Percentiles rank a stretch among this genome's conserved stretches.
Evolutionary conservation across 2,329 filamentous ascomycete species (phyloP).

Genomic region (Aspergillus sp.): DNA sequence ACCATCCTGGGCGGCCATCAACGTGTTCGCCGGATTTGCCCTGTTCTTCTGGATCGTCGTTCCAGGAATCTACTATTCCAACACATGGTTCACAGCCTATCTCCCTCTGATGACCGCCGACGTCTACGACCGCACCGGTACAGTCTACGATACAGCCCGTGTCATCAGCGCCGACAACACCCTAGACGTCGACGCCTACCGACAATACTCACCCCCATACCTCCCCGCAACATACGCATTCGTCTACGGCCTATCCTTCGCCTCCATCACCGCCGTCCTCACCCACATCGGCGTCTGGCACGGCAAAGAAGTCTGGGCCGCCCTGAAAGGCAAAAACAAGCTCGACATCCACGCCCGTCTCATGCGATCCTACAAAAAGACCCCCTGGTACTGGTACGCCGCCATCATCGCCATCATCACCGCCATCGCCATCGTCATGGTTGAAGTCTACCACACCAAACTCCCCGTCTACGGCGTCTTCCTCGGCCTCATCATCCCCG

Average conservation of each 20-base stretch:
- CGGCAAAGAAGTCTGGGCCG: constrained; percentile 31
- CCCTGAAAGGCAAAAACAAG: constrained; percentile 38
- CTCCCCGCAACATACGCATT: constrained; percentile 59
- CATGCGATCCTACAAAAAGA: constrained; percentile 41
- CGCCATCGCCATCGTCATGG: constrained; percentile 34
- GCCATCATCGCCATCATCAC: constrained; percentile 35
- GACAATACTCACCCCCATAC: constrained; percentile 65
- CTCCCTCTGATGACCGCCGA: constrained; percentile 60
- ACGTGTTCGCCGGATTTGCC: constrained; percentile 34
- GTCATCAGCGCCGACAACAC: constrained; percentile 57
- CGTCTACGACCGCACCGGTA: constrained; percentile 63
- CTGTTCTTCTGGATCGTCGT: constrained; percentile 33
- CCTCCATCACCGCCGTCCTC: constrained; percentile 58
- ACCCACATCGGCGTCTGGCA: constrained; percentile 35
- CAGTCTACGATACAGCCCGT: constrained; percentile 58
- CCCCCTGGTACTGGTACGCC: constrained; percentile 49
- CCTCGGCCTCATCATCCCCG: constrained; percentile 44
- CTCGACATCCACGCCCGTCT: constrained; percentile 46
- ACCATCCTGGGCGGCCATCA: constrained; percentile 33
- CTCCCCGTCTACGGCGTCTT: constrained; percentile 49
- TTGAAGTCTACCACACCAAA: constrained; percentile 47
- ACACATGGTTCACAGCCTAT: constrained; percentile 56
- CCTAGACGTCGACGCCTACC: constrained; percentile 62
- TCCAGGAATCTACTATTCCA: constrained; percentile 48
- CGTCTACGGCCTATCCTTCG: constrained; percentile 63